Evolutionary conservation across 805 yeast genomes (phyloP), one percentile per base, ranked within the genome.

Genomic region (Clavispora carvajalis): DNA sequence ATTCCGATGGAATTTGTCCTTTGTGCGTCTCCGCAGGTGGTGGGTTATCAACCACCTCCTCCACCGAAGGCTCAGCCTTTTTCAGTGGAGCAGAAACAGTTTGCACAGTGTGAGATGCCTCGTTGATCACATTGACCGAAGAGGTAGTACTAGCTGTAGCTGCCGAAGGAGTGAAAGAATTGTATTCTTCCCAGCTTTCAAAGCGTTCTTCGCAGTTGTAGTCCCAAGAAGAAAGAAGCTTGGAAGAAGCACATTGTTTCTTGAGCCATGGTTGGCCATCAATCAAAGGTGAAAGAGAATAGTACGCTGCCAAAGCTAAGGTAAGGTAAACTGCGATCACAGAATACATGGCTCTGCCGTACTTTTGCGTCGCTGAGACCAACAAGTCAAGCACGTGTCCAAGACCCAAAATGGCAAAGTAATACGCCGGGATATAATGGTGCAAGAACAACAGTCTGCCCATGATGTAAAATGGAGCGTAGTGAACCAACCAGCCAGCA

Each of bases 371-470:
- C 52, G 46, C 67, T 19, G 59, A 48, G 33, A 58, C 73, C 24
- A 76, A 48, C 40, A 79, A 62, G 48, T 82, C 85, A 36, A 80
- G 63, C 40, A 74, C 67, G 46, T 84, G 90, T n/a, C 85, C 85
- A 38, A 87, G 67, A 2, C 83, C 86, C 48, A 87, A 70, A 39
- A 86, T 71, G 35, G 88, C 93, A 63, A 93, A 93, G 67, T 88
- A 93, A 39, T 87, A 76, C 2, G 98, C 87, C 41, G 96, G 97
- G 51, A 93, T 67, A 62, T 91, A 91, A 63, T 90, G 98, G 63
- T 90, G 98, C 59, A 90, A 70, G 69, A 91, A 90, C 64, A 90
- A 65, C 67, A 90, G 97, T 67, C 98, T 80, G 18, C 81, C 89
- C 98, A 90, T 90, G 43, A 90, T 67, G 64, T 77, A 82, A 39